Evolutionary conservation across 345 rosid species (phyloP), one percentile per base, ranked within the genome.

Genomic region (Gossypioides kirkii): DNA sequence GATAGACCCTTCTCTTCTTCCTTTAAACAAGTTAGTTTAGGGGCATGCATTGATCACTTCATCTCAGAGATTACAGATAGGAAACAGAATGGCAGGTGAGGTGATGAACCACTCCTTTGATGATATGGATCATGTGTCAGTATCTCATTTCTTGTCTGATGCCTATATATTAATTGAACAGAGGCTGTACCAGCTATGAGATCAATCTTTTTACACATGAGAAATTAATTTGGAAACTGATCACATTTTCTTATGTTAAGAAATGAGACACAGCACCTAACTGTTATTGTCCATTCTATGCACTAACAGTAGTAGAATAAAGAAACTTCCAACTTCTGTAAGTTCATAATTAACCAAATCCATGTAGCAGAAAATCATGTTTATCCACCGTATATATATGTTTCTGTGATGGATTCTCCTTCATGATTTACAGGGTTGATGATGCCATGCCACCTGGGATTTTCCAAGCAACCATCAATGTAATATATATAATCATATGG

Each of bases 351-450:
- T 86, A 66, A 89, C 87, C 49, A 89, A 86, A 2, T 91, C 94
- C 94, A 87, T 87, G 62, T 82, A 89, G 90, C 94, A 87, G 79
- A 89, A 89, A 23, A 32, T 87, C 87, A 54, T 87, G 94, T 0
- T 84, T 88, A 58, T 89, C 94, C 52, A 77, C 32, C 2, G 86
- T 87, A 10, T 73, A 89, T 77, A 80, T 85, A 87, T n/a, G n/a
- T 61, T 76, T 87, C 80, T 83, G 89, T 8, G 88, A 76, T 38
- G 81, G 80, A 49, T 74, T 77, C 45, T 84, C 90, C 75, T 64
- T 82, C 87, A 77, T 80, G 4, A 78, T 16, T 16, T 63, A 84
- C 90, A 0, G 89, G 87, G 58, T 80, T 81, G 18, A 84, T 74
- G 47, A 43, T 43, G 47, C 7, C 38, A 43, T 43, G 13, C 47